phyloP scores from a whole-genome alignment of 805 yeast species.

The Kazachstania psychrophila region DNA sequence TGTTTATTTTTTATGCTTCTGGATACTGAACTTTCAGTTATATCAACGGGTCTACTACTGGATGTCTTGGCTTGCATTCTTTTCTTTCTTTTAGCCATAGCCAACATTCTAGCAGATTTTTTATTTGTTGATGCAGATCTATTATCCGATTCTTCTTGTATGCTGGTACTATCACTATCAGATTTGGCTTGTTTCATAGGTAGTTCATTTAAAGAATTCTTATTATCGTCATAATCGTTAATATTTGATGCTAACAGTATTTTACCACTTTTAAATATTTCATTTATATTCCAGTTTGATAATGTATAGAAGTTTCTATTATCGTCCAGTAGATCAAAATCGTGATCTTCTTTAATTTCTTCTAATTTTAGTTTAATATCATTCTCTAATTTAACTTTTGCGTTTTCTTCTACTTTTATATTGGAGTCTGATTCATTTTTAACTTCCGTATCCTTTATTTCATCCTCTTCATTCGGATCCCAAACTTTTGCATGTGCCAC shows the following conservation, averaged over 20 bases:
- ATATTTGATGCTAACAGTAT: slow-evolving; percentile 22
- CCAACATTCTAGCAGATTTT: slow-evolving; percentile 71
- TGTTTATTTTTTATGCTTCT: slow-evolving; percentile 28
- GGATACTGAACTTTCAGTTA: slow-evolving; percentile 63
- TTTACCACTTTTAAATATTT: slow-evolving; percentile 23
- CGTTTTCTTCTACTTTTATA: slow-evolving; percentile 15
- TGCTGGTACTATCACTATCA: slow-evolving; percentile 9
- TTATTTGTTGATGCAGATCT: slow-evolving; percentile 29
- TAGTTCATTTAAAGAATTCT: slow-evolving; percentile 5
- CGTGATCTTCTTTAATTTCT: slow-evolving; percentile 19
- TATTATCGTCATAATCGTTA: slow-evolving; percentile 13
- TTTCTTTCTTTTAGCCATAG: slow-evolving; percentile 89
- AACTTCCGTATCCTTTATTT: slow-evolving; percentile 8
- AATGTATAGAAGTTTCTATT: slow-evolving; percentile 16
- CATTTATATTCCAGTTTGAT: slow-evolving; percentile 23
- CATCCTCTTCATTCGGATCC: slow-evolving; percentile 62
- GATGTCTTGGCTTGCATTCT: slow-evolving; percentile 55
- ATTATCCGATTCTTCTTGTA: slow-evolving; percentile 6
- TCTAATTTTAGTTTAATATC: slow-evolving; percentile 26
- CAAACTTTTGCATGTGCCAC: slow-evolving; percentile 68
- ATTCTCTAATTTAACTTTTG: slow-evolving; percentile 29
- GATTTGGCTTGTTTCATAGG: slow-evolving; percentile 9
- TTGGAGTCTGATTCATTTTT: neutral
- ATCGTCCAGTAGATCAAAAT: slow-evolving; percentile 18
- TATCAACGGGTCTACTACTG: slow-evolving; percentile 48